Conservation (phyloP, 75 land plant species). For the Cupressus sempervirens region DNA sequence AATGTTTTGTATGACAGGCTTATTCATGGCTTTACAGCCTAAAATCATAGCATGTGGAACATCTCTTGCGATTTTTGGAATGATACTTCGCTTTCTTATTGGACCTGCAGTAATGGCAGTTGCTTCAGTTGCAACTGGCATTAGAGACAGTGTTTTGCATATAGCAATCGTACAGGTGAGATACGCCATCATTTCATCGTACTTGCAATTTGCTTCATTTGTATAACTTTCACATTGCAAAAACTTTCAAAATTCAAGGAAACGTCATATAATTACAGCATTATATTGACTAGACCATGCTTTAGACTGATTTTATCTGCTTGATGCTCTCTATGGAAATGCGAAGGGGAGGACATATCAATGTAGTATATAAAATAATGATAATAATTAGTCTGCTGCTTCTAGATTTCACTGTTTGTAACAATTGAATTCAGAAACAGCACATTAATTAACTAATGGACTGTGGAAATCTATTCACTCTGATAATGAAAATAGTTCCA, state of each 20-base stretch:
- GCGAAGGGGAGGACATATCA: neutral
- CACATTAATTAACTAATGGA: too few species aligned
- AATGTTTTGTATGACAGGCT: slow-evolving; percentile 37
- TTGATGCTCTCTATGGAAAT: neutral
- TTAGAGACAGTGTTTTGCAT: slow-evolving; percentile 58
- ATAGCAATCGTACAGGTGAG: slow-evolving; percentile 82
- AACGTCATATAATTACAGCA: too few species aligned
- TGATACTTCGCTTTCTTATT: slow-evolving; percentile 67
- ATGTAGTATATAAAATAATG: neutral
- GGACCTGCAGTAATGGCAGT: slow-evolving; percentile 88
- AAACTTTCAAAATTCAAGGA: too few species aligned
- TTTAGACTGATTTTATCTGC: neutral
- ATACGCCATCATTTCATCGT: too few species aligned
- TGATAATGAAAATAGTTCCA: neutral
- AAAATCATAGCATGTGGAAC: slow-evolving; percentile 74
- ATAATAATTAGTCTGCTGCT: too few species aligned
- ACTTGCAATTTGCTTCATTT: too few species aligned
- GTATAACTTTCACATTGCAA: too few species aligned
- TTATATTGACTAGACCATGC: neutral
- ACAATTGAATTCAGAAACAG: too few species aligned
- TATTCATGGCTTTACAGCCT: slow-evolving; percentile 84
- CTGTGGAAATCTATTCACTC: too few species aligned
- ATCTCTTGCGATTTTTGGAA: slow-evolving; percentile 46
- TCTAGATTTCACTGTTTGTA: too few species aligned
- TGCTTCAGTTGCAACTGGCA: slow-evolving; percentile 59